Evolutionary conservation across 176 grass and related monocot genomes (phyloP).

Genomic region (Oryza meyeriana): DNA sequence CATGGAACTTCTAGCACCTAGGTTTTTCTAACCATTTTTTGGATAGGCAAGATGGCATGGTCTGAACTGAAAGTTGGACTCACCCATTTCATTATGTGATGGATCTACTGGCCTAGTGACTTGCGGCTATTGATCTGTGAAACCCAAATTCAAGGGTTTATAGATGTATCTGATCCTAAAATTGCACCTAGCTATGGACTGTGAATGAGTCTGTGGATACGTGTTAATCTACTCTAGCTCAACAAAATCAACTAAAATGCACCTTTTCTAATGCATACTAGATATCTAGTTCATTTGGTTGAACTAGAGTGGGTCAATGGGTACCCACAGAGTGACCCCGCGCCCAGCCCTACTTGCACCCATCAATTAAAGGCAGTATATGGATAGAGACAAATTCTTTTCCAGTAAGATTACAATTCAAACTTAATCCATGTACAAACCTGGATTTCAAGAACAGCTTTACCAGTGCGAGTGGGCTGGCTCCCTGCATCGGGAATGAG

Average conservation of each 20-base stretch:
- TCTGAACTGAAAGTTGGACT: background rate
- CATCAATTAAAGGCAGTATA: background rate
- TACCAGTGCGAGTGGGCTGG: conserved; percentile 88
- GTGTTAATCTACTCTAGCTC: no score
- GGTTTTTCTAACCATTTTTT: background rate
- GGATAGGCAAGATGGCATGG: background rate
- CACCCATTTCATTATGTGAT: background rate
- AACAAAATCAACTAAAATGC: no score
- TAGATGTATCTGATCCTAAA: background rate
- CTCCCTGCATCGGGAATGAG: conserved; percentile 90
- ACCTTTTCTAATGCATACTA: no score
- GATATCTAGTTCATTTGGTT: no score
- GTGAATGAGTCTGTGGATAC: no score
- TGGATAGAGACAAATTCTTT: background rate
- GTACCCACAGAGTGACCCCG: background rate
- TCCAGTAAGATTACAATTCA: conserved; percentile 9
- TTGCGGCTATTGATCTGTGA: background rate
- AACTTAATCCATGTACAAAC: conserved; percentile 38
- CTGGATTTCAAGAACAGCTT: conserved; percentile 95
- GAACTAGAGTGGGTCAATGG: background rate
- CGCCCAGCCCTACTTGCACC: background rate
- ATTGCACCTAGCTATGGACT: background rate
- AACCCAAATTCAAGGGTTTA: background rate
- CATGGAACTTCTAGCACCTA: background rate
- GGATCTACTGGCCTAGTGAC: background rate